Evolutionary conservation across 306 rosid species (phyloP).

Genomic region (Cucurbita argyrosperma): DNA sequence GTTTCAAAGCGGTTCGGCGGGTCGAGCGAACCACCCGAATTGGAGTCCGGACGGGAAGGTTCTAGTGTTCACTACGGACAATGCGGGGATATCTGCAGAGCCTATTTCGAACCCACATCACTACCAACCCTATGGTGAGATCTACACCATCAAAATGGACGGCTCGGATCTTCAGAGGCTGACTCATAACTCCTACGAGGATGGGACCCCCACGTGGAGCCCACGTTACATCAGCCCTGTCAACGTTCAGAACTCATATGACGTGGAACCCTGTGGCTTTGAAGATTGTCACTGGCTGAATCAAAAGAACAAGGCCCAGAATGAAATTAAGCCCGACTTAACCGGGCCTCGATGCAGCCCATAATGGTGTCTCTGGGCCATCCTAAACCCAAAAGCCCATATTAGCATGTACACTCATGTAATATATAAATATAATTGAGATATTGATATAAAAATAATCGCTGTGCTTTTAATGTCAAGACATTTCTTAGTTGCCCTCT

Average conservation of each 20-base stretch:
- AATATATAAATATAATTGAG: not conserved
- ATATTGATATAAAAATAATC: not conserved
- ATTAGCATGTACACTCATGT: too few species aligned
- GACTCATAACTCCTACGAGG: slow-evolving; percentile 69
- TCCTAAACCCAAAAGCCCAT: not conserved
- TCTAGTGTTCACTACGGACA: slow-evolving; percentile 51
- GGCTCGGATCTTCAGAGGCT: slow-evolving; percentile 51
- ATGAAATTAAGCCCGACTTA: not conserved
- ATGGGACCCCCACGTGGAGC: slow-evolving; percentile 74
- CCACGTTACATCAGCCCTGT: slow-evolving; percentile 29
- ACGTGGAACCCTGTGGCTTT: slow-evolving; percentile 37
- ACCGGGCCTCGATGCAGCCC: slow-evolving; percentile 20
- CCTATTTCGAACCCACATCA: slow-evolving; percentile 81
- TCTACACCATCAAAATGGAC: slow-evolving; percentile 45
- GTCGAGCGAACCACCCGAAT: slow-evolving; percentile 59
- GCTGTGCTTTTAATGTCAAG: not conserved
- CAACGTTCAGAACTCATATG: slow-evolving; percentile 27
- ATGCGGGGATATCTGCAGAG: slow-evolving; percentile 63
- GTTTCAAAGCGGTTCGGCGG: slow-evolving; percentile 49
- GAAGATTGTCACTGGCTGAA: slow-evolving; percentile 69
- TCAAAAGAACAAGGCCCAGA: slow-evolving; percentile 11
- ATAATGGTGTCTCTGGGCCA: not conserved
- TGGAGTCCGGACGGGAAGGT: slow-evolving; percentile 66
- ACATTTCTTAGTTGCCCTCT: not conserved
- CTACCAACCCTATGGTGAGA: slow-evolving; percentile 77